These are phyloP conservation scores for Quercus alba DNA, from an alignment of 306 rosid species.

Conservation along the genomic window DNA sequence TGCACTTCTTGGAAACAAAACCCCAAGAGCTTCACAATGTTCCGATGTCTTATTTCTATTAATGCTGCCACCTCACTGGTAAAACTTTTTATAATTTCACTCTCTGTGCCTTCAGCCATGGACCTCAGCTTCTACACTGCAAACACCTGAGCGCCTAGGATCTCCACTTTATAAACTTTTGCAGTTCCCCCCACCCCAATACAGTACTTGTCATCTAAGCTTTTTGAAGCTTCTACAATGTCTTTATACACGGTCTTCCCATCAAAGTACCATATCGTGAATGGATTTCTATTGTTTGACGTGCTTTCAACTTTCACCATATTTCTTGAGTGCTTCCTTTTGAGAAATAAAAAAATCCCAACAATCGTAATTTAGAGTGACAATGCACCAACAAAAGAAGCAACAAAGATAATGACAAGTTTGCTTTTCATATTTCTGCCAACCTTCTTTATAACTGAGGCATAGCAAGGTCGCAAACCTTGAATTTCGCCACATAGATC, in stretches of 20 bases:
- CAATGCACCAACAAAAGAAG: conserved; percentile 1
- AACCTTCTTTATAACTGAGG: neutral
- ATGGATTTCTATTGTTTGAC: neutral
- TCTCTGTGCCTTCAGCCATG: neutral
- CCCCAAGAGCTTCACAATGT: neutral
- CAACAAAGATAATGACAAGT: neutral
- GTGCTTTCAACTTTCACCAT: neutral
- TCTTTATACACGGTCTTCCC: neutral
- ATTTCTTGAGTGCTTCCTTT: neutral
- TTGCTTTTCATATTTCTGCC: neutral
- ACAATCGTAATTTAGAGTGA: neutral
- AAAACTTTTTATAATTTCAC: neutral
- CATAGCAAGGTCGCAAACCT: neutral
- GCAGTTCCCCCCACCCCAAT: too few relatives aligned
- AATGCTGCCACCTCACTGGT: too few relatives aligned
- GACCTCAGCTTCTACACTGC: neutral
- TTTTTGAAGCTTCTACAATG: neutral
- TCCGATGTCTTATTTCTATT: too few relatives aligned
- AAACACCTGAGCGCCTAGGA: neutral
- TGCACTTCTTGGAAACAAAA: neutral
- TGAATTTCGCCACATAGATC: neutral
- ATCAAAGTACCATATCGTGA: neutral
- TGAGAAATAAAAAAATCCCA: neutral
- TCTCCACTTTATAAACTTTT: too few relatives aligned
- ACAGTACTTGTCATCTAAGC: too few relatives aligned